Base-by-base conservation (phyloP, 2,329 filamentous ascomycete species). In the Rugonectria rugulosa region DNA sequence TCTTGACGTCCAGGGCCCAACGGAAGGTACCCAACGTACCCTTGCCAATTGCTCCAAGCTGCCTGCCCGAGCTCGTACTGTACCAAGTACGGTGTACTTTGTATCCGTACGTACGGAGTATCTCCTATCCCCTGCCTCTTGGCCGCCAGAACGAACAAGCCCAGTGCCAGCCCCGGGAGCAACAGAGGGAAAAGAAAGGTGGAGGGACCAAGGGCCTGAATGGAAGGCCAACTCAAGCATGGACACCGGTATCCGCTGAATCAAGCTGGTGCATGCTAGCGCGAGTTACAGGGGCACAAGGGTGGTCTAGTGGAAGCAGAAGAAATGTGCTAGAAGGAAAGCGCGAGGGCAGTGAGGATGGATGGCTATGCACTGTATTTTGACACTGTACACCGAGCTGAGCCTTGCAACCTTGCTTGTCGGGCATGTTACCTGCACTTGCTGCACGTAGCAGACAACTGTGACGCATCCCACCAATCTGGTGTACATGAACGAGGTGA, bases 121-220 rank as follows among this genome's bases (percentile, higher is more conserved):
- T n/a, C n/a, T n/a, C n/a, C 34, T 17, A 41, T 41, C 20, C n/a
- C 24, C 23, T 27, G 24, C 24, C 11, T 9, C 20, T 40, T 40
- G 19, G 37, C n/a, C 19, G 37, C 37, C 20, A 40, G 24, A 40
- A 24, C 19, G 37, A 23, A 24, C 20, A 40, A 40, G 37, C 20
- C n/a, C 36, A 24, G 19, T 24, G 20, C 19, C 36, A 40, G 36
- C 37, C 40, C 23, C 40, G 40, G 40, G n/a, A 15, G 29, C 11
- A 40, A 36, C 15, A 7, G 29, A 32, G 6, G 29, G 29, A 32
- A 32, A 14, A 38, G n/a, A 27, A 42, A 27, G 40, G 40, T 42
- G 24, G 31, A 23, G 40, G 48, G 37, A 27, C 46, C 45, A 48
- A 48, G 45, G 37, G 46, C 42, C 46, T 26, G 48, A 51, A 27